A percentile compares a stretch with the other conserved stretches of the same genome.
phyloP scores from a whole-genome alignment of 2,329 filamentous ascomycete species.

The Simplicillium aogashimaense region DNA sequence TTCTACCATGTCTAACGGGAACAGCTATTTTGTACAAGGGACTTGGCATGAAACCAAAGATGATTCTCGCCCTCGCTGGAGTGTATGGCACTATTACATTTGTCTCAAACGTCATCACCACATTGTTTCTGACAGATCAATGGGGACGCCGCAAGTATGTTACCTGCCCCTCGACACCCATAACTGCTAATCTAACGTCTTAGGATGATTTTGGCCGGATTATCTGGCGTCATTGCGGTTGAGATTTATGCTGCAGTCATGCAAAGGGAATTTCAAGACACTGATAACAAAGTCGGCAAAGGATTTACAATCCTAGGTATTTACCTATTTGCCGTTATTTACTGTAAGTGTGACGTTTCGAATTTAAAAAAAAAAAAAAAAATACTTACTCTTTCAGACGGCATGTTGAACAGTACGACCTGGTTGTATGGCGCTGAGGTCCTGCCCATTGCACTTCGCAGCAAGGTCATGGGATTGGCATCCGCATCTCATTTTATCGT shows the following conservation, averaged over 20 bases:
- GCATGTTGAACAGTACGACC: conserved; percentile 42
- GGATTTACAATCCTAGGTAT: conserved; percentile 50
- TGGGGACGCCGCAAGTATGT: conserved; percentile 42
- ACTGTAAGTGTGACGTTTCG: conserved; percentile 19
- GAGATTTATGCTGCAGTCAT: conserved; percentile 51
- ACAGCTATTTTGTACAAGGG: conserved; percentile 40
- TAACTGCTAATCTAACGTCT: neutral
- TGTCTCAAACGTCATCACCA: conserved; percentile 38
- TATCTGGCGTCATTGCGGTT: conserved; percentile 40
- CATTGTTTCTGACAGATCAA: conserved; percentile 41
- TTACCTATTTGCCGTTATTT: conserved; percentile 46
- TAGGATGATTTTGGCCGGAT: conserved; percentile 41
- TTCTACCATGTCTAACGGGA: neutral
- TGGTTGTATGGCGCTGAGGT: conserved; percentile 48
- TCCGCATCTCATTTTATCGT: conserved; percentile 44
- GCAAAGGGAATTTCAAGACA: conserved; percentile 46
- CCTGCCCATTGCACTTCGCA: conserved; percentile 39
- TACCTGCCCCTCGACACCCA: neutral
- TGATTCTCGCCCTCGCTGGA: conserved; percentile 41
- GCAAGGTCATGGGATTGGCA: conserved; percentile 44
- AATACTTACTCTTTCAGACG: conserved; percentile 13
- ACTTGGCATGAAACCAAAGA: conserved; percentile 37
- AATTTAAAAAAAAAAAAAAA: neutral
- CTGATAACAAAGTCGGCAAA: conserved; percentile 43
- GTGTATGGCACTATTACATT: conserved; percentile 46